Base-by-base conservation (phyloP, 2,329 filamentous ascomycete species). In the Hypomyces rosellus region DNA sequence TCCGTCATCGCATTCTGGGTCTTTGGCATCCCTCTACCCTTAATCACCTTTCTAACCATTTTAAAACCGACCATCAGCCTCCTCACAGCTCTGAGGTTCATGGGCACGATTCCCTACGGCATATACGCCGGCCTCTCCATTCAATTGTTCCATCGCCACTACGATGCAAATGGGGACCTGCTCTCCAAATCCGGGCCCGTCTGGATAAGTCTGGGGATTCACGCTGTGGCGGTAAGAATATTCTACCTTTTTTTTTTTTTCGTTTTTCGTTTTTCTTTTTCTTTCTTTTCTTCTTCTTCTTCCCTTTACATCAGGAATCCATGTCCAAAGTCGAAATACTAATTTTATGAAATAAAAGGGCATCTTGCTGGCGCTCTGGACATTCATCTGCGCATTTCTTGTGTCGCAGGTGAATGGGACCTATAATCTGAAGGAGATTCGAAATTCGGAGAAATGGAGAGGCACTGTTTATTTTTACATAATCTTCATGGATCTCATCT, bases 111-210 rank as follows among this genome's bases (percentile, higher is more conserved):
- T 16, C 42, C 54, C 6, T 53, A 45, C 18, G 54, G 39, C 39
- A 46, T 55, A 15, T 52, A 55, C 40, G 54, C 46, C n/a, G 54
- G 46, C n/a, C 37, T 48, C 37, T 38, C 51, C 2, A 44, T 55
- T 11, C 16, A 40, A 34, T 15, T 14, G 2, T 55, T 55, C 22
- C 30, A 51, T 8, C 9, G 15, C 4, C 11, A 36, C 18, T 50
- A 50, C 25, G 22, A 41, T 8, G 15, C n/a, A 3, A 3, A 37
- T 15, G 48, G 48, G 15, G 18, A 37, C 20, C 4, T 46, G 5
- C 30, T 45, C 22, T 18, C 48, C 2, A 34, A 25, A 18, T 14
- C 11, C 0, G 48, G 47, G n/a, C 15, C 51, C 14, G 43, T 50
- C 8, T 44, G 48, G 38, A 20, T 50, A 15, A 47, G 51, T 38